A percentile compares a stretch with the other conserved stretches of the same genome.
Conservation (phyloP, 2,329 filamentous ascomycete genomes). For the Pyricularia pennisetigena region DNA sequence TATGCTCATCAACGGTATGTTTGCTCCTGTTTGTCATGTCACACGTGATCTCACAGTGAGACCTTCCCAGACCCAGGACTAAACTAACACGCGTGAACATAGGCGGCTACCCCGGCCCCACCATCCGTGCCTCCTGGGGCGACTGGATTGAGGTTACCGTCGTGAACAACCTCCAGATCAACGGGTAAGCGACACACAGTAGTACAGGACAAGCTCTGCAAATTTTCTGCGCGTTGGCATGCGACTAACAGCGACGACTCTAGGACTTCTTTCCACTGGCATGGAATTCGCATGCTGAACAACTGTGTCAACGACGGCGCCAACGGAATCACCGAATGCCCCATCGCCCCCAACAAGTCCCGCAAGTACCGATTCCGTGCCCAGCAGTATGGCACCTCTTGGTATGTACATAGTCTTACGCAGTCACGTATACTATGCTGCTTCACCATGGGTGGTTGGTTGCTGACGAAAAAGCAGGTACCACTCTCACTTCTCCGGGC, state of each 20-base stretch:
- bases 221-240: background rate
- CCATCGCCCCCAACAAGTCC: constrained; percentile 21
- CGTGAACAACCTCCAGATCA: constrained; percentile 48
- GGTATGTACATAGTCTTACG: constrained; percentile 12
- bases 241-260: background rate
- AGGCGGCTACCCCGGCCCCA: constrained; percentile 10
- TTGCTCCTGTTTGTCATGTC: background rate
- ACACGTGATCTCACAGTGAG: too few species aligned
- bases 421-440: background rate
- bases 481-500: constrained; percentile 37
- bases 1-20: constrained; percentile 13
- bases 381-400: constrained; percentile 25
- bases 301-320: constrained; percentile 32
- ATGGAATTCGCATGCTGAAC: constrained; percentile 33
- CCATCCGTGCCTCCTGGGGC: constrained; percentile 29
- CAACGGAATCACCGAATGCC: constrained; percentile 33
- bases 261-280: constrained; percentile 35
- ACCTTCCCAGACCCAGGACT: too few species aligned
- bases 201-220: background rate
- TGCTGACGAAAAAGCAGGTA: constrained; percentile 18
- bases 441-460: background rate
- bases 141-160: constrained; percentile 48
- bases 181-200: constrained; percentile 17
- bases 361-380: constrained; percentile 25
- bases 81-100: background rate